Base-by-base conservation (phyloP, 257 asterid genomes). In the Cynanchum wilfordii region DNA sequence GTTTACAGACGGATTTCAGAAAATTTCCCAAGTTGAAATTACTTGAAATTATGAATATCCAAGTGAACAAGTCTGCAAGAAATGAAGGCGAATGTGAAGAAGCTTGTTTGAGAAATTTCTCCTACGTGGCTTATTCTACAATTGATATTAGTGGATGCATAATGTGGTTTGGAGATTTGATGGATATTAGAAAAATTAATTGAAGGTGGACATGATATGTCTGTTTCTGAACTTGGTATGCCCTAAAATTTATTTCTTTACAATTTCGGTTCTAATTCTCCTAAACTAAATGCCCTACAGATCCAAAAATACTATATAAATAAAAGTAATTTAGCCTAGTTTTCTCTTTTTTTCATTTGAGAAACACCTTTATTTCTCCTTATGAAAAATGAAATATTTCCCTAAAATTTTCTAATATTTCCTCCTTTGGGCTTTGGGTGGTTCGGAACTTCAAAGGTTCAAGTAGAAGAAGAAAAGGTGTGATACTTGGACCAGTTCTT, bases 201-300 rank as follows among this genome's bases (percentile, higher is more conserved):
- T 38, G 66, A 70, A 2, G 89, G 81, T 29, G 87, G 89, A 22
- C 84, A 74, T 59, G 85, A 81, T 2, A 80, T 81, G 84, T 81
- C 82, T 29, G 67, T 65, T 8, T 79, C 83, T 56, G 79, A 79
- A 81, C 73, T 83, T 40, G 87, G 86, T 83, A 59, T 3, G 66
- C 10, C 24, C 19, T 22, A 13, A 19, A 24, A 8, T 20, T n/a
- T n/a, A 3, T 22, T 56, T 40, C 55, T 38, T 25, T 38, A 13
- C 38, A 29, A 3, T 69, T 11, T 24, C 13, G 10, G 27, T 20
- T 24, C 60, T 66, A 27, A 70, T 29, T 22, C 47, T 16, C 17
- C 51, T 6, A 40, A 40, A 40, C 1, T 40, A 42, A 42, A 42
- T 42, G 10, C 2, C 47, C 10, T 42, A 42, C 47, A 3, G 38